Percentiles rank a stretch among this genome's conserved stretches.
These are phyloP conservation scores for Phalaenopsis hybrid DNA, from an alignment of 116 monocot genomes.

Conservation along the genomic window DNA sequence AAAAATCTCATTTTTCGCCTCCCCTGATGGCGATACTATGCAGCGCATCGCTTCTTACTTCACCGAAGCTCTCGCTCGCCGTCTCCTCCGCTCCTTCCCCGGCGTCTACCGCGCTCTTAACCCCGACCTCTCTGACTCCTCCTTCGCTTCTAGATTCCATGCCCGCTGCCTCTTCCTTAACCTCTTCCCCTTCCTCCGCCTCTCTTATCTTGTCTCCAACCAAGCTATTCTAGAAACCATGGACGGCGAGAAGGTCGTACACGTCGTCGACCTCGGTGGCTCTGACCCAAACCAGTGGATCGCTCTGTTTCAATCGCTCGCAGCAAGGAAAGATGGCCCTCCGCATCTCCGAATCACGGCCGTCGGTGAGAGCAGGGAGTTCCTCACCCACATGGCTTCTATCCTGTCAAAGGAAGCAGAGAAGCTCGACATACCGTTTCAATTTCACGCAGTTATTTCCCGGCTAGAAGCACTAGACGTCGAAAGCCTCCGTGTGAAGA, in stretches of 20 bases:
- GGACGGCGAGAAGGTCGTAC: slow-evolving; percentile 20
- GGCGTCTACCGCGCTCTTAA: slow-evolving; percentile 14
- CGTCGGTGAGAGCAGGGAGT: slow-evolving; percentile 5
- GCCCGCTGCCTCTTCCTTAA: slow-evolving; percentile 13
- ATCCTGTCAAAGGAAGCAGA: slow-evolving; percentile 4
- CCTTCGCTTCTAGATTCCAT: not conserved
- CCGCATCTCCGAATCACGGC: slow-evolving; percentile 17
- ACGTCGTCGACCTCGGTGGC: slow-evolving; percentile 21
- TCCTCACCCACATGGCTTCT: slow-evolving; percentile 1
- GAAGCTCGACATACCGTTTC: slow-evolving; percentile 14
- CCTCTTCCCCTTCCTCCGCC: slow-evolving; percentile 15
- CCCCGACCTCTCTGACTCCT: not conserved
- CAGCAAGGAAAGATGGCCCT: slow-evolving; percentile 11
- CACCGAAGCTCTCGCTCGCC: slow-evolving; percentile 18
- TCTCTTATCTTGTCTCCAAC: slow-evolving; percentile 15
- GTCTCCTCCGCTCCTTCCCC: slow-evolving; percentile 7
- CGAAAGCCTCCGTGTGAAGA: slow-evolving; percentile 14
- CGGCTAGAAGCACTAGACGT: slow-evolving; percentile 5
- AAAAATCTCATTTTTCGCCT: slow-evolving; percentile 7
- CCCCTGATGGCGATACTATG: slow-evolving; percentile 16
- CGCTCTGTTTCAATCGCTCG: slow-evolving; percentile 10
- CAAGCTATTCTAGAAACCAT: slow-evolving; percentile 24
- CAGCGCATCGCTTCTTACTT: slow-evolving; percentile 21
- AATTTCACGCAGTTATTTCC: slow-evolving; percentile 12
- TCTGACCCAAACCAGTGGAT: slow-evolving; percentile 16